phyloP scores from a whole-genome alignment of 306 rosid species.

The Bauhinia variegata region DNA sequence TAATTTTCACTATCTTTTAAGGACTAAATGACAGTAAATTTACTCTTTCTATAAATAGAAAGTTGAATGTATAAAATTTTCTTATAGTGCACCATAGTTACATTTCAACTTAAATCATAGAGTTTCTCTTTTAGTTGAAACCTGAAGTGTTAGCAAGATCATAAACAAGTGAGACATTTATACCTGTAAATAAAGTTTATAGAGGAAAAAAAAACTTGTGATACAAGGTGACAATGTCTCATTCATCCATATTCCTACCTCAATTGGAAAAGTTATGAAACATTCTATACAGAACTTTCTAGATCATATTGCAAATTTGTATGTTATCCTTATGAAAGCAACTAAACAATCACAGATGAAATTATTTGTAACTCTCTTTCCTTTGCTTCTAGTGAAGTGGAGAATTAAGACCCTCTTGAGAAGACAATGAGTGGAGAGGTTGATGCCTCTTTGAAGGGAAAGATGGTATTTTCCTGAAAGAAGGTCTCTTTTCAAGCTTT shows the following conservation, averaged over 20 bases:
- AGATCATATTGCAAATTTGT: slow-evolving; percentile 38
- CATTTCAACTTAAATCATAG: background rate
- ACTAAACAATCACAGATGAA: slow-evolving; percentile 9
- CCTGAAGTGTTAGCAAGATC: background rate
- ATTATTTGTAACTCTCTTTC: background rate
- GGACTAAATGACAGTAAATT: too few relatives aligned
- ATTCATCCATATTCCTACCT: slow-evolving; percentile 31
- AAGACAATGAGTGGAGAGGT: slow-evolving; percentile 55
- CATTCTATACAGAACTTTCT: slow-evolving; percentile 37
- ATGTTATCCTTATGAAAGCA: slow-evolving; percentile 34
- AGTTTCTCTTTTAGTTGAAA: slow-evolving; percentile 6
- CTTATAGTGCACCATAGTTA: too few relatives aligned
- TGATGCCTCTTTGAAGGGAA: slow-evolving; percentile 58
- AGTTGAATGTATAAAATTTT: too few relatives aligned
- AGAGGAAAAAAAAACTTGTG: background rate
- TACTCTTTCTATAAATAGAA: too few relatives aligned
- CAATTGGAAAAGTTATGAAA: slow-evolving; percentile 35
- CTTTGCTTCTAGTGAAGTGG: slow-evolving; percentile 44
- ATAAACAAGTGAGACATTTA: slow-evolving; percentile 17
- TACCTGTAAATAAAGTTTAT: slow-evolving; percentile 26
- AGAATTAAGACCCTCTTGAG: slow-evolving; percentile 64
- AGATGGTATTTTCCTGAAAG: slow-evolving; percentile 51
- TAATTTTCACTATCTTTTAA: too few relatives aligned
- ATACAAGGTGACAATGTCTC: slow-evolving; percentile 30
- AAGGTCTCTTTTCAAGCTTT: slow-evolving; percentile 54